These are phyloP conservation scores for Ceratobasidium sp. DNA, from an alignment of 1,284 basidiomycete genomes.

Conservation along the genomic window DNA sequence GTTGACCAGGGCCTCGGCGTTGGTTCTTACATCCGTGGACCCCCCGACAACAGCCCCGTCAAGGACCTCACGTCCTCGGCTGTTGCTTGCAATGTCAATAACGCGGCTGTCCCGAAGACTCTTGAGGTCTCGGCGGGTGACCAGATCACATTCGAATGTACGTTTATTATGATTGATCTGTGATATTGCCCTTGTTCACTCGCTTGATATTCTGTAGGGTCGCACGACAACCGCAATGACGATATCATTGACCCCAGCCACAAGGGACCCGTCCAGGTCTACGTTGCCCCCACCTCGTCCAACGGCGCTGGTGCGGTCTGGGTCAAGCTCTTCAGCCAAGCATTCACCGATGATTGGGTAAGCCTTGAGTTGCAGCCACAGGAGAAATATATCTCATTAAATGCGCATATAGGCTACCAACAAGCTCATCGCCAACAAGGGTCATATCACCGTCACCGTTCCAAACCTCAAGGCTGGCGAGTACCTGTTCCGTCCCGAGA, in stretches of 20 bases:
- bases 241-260: constrained; percentile 45
- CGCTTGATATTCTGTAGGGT: constrained; percentile 3
- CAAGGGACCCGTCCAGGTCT: constrained; percentile 44
- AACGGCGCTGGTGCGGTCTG: constrained; percentile 41
- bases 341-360: constrained; percentile 29
- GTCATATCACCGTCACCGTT: constrained; percentile 39
- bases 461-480: constrained; percentile 41
- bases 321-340: constrained; percentile 41
- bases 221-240: constrained; percentile 40
- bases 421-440: constrained; percentile 44
- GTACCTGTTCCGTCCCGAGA: constrained; percentile 46
- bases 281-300: constrained; percentile 42
- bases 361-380: not conserved
- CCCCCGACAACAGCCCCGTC: constrained; percentile 34
- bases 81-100: constrained; percentile 39
- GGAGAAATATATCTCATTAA: not conserved
- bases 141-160: constrained; percentile 39
- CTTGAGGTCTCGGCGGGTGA: constrained; percentile 29
- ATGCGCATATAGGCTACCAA: constrained; percentile 38
- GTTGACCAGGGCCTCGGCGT: constrained; percentile 21
- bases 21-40: constrained; percentile 31
- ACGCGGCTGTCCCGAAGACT: constrained; percentile 29
- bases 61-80: constrained; percentile 29
- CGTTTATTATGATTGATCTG: not conserved
- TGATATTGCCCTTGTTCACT: constrained; percentile 18